Evolutionary conservation across 2,329 filamentous ascomycete genomes (phyloP).

Genomic region (Calonectria crousiana): DNA sequence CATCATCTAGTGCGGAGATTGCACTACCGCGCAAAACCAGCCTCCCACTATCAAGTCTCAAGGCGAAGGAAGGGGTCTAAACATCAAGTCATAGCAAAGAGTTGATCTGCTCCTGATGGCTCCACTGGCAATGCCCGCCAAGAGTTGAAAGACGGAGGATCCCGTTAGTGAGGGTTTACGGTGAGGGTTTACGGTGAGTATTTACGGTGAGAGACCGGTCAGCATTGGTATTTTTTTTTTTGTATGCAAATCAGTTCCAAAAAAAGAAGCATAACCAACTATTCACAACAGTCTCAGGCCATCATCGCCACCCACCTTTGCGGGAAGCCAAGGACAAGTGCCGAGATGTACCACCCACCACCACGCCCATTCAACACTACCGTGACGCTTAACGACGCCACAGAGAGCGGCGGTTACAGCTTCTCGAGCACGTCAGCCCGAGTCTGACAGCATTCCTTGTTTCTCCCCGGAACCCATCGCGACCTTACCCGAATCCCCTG

Average conservation of each 20-base stretch:
- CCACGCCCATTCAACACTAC: neutral
- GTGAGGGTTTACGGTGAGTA: too few species aligned
- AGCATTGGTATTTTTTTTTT: neutral
- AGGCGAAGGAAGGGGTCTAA: neutral
- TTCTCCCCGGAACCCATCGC: neutral
- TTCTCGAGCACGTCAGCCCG: neutral
- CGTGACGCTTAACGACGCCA: neutral
- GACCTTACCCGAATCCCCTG: neutral
- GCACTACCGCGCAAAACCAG: neutral
- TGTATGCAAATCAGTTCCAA: neutral
- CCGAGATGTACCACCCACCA: neutral
- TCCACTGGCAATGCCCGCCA: neutral
- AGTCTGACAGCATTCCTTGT: neutral
- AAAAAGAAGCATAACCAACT: neutral
- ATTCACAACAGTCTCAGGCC: neutral
- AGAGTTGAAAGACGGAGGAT: neutral
- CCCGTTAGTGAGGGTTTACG: neutral
- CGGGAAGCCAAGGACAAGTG: neutral
- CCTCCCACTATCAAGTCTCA: neutral
- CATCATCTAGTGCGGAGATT: neutral
- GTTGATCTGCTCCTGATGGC: neutral
- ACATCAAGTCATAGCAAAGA: neutral
- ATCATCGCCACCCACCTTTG: neutral
- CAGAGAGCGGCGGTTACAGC: neutral
- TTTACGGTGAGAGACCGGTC: neutral